Percentiles rank a stretch among this genome's conserved stretches.
These are phyloP conservation scores for Pyrus betulifolia DNA, from an alignment of 306 rosid species.

Conservation along the genomic window DNA sequence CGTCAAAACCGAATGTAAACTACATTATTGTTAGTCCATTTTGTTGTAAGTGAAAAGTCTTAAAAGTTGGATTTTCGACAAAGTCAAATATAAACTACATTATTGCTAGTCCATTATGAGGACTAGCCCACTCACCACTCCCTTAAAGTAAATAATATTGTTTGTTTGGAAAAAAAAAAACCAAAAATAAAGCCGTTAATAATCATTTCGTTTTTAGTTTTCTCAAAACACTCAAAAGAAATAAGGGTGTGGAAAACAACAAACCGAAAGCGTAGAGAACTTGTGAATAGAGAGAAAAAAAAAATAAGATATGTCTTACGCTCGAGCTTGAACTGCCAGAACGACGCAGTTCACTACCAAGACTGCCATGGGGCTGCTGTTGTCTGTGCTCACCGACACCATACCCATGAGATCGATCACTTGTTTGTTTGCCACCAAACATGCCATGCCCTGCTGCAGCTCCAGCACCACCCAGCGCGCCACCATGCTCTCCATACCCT, in stretches of 20 bases:
- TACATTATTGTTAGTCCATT: too few relatives aligned
- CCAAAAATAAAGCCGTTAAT: too few relatives aligned
- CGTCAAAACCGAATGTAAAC: too few relatives aligned
- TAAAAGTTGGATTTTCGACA: too few relatives aligned
- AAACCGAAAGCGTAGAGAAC: background rate
- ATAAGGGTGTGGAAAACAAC: background rate
- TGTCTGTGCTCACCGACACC: background rate
- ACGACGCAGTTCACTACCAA: slow-evolving; percentile 22
- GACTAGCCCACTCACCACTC: too few relatives aligned
- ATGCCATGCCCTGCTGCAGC: background rate
- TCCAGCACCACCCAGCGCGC: background rate
- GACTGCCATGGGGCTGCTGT: background rate
- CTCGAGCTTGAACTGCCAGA: slow-evolving; percentile 47
- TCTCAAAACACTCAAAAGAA: background rate
- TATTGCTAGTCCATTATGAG: too few relatives aligned
- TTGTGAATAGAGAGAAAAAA: background rate
- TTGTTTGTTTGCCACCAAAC: background rate
- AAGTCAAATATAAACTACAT: too few relatives aligned
- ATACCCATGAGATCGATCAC: background rate
- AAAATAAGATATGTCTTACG: slow-evolving; percentile 10
- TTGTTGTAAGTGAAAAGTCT: too few relatives aligned
- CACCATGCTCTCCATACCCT: background rate
- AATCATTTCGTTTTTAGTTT: background rate
- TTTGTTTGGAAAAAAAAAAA: too few relatives aligned
- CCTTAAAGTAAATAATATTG: too few relatives aligned